Percentiles rank a stretch among this genome's conserved stretches.
phyloP scores from a whole-genome alignment of 495 filamentous ascomycete genomes.

The Hypoxylon lienhwacheense region DNA sequence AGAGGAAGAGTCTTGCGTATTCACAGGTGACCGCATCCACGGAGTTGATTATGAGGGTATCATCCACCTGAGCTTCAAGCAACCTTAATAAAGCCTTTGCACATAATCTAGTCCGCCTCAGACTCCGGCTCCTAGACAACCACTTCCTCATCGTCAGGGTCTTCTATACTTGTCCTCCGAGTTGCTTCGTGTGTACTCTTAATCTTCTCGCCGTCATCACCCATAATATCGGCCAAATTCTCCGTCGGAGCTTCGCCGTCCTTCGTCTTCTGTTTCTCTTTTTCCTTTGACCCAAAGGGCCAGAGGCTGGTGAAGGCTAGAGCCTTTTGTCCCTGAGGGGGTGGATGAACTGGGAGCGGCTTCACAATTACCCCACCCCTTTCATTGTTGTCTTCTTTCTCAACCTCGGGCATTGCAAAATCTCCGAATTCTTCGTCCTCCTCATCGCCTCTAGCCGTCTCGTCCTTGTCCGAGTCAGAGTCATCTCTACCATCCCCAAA shows the following conservation, averaged over 20 bases:
- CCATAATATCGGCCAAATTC: slow-evolving; percentile 32
- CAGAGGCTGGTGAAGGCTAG: slow-evolving; percentile 51
- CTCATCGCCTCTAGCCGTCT: slow-evolving; percentile 46
- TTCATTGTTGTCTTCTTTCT: slow-evolving; percentile 30
- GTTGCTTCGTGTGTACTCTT: slow-evolving; percentile 55
- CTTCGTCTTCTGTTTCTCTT: slow-evolving; percentile 41
- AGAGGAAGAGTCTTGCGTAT: background rate
- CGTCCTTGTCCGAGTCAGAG: slow-evolving; percentile 45
- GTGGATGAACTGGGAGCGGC: slow-evolving; percentile 50
- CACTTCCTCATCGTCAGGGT: slow-evolving; percentile 58
- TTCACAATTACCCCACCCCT: slow-evolving; percentile 47
- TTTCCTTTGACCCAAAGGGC: slow-evolving; percentile 48
- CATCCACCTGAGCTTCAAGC: slow-evolving; percentile 8
- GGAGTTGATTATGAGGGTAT: slow-evolving; percentile 16
- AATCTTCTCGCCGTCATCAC: slow-evolving; percentile 49
- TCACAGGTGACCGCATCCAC: background rate
- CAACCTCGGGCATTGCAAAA: slow-evolving; percentile 56
- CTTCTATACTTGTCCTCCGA: slow-evolving; percentile 58
- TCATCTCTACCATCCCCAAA: slow-evolving; percentile 54
- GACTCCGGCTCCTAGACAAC: slow-evolving; percentile 36
- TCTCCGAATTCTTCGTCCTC: slow-evolving; percentile 57
- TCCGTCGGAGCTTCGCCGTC: slow-evolving; percentile 37
- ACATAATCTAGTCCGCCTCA: slow-evolving; percentile 5
- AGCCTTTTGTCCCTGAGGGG: slow-evolving; percentile 39
- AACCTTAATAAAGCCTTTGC: slow-evolving; percentile 16